phyloP scores from a whole-genome alignment of 257 asterid species.

The Scutellaria minor region DNA sequence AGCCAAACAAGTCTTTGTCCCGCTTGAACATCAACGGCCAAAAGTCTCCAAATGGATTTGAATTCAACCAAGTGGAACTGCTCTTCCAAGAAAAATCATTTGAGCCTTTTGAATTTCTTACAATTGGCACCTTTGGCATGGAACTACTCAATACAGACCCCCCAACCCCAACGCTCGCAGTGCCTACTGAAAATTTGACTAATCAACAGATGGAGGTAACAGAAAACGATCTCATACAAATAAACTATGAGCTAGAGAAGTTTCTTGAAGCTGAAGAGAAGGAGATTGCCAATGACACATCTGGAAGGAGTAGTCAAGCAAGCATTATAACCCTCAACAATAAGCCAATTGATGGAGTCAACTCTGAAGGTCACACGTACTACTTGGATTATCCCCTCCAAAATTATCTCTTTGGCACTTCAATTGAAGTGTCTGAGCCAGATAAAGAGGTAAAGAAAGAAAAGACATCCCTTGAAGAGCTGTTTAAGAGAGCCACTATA shows the following conservation, averaged over 20 bases:
- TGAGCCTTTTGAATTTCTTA: slow-evolving; percentile 78
- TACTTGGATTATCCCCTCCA: slow-evolving; percentile 67
- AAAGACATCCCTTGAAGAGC: slow-evolving; percentile 60
- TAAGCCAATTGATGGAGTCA: slow-evolving; percentile 50
- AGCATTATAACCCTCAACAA: slow-evolving; percentile 58
- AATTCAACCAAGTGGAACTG: slow-evolving; percentile 40
- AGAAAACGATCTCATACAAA: slow-evolving; percentile 58
- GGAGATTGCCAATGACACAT: slow-evolving; percentile 52
- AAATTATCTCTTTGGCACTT: slow-evolving; percentile 64
- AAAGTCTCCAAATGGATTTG: slow-evolving; percentile 38
- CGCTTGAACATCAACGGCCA: slow-evolving; percentile 36
- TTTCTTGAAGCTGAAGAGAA: slow-evolving; percentile 69
- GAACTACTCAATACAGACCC: slow-evolving; percentile 59
- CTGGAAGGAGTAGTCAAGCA: slow-evolving; percentile 64
- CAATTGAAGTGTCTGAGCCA: slow-evolving; percentile 52
- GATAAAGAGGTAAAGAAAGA: slow-evolving; percentile 50
- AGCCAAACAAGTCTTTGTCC: slow-evolving; percentile 44
- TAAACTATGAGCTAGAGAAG: slow-evolving; percentile 74
- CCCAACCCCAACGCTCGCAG: slow-evolving; percentile 72
- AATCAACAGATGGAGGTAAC: slow-evolving; percentile 51
- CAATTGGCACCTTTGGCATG: slow-evolving; percentile 85
- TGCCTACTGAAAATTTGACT: slow-evolving; percentile 44
- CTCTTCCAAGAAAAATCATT: slow-evolving; percentile 49
- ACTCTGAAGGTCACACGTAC: slow-evolving; percentile 44
- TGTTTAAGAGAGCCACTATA: slow-evolving; percentile 47